phyloP scores from a whole-genome alignment of 2,329 filamentous ascomycete genomes.

The Aureobasidium sp. region DNA sequence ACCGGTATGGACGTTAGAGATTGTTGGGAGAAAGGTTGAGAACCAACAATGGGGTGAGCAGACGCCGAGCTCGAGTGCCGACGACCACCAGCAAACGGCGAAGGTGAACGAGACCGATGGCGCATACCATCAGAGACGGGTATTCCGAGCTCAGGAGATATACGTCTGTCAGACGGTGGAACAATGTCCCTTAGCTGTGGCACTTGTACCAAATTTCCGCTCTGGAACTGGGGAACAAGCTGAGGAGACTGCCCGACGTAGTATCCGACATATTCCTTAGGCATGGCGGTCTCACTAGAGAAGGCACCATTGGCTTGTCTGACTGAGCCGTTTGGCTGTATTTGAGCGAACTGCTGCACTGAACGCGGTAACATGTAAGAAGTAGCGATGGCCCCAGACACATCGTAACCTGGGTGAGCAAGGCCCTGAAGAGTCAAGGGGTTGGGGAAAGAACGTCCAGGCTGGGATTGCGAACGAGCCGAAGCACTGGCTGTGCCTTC shows the following conservation, averaged over 20 bases:
- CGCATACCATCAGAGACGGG: slow-evolving; percentile 25
- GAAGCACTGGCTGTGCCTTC: slow-evolving; percentile 32
- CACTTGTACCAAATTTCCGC: slow-evolving; percentile 20
- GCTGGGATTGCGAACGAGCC: slow-evolving; percentile 42
- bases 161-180: slow-evolving; percentile 26
- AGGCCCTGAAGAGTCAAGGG: slow-evolving; percentile 30
- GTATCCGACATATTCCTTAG: slow-evolving; percentile 44
- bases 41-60: slow-evolving; percentile 9
- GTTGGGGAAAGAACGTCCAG: slow-evolving; percentile 35
- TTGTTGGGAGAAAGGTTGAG: slow-evolving; percentile 11
- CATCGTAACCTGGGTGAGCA: slow-evolving; percentile 32
- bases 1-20: neutral
- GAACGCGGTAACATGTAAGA: slow-evolving; percentile 24
- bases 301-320: slow-evolving; percentile 11
- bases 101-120: slow-evolving; percentile 37
- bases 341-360: slow-evolving; percentile 20
- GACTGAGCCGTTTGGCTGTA: slow-evolving; percentile 15
- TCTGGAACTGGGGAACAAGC: slow-evolving; percentile 26
- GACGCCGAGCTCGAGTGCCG: slow-evolving; percentile 29
- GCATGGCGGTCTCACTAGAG: slow-evolving; percentile 27
- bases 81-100: slow-evolving; percentile 36
- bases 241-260: slow-evolving; percentile 37
- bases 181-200: slow-evolving; percentile 30
- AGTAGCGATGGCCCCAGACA: slow-evolving; percentile 24
- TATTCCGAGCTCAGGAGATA: slow-evolving; percentile 35